Percentiles rank a stretch among this genome's conserved stretches.
These are phyloP conservation scores for Metschnikowia hibisci DNA, from an alignment of 805 yeast species.

Conservation along the genomic window DNA sequence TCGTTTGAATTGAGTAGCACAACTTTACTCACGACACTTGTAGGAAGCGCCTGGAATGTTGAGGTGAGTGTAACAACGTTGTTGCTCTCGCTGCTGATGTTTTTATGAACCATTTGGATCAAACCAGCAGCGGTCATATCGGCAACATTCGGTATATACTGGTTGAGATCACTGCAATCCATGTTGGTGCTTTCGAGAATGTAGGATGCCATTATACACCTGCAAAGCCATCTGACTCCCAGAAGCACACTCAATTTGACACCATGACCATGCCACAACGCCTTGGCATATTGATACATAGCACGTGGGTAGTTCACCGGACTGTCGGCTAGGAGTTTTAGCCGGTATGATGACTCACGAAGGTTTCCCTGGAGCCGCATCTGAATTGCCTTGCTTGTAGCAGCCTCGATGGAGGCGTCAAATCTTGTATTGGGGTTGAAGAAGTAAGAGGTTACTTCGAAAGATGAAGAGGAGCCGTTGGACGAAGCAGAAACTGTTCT, in stretches of 20 bases:
- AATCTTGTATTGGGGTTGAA: constrained; percentile 9
- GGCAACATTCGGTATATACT: constrained; percentile 24
- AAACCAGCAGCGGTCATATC: constrained; percentile 28
- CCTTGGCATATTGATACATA: constrained; percentile 64
- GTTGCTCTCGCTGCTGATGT: constrained; percentile 20
- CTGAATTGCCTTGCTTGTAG: constrained; percentile 44
- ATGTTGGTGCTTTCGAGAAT: constrained; percentile 12
- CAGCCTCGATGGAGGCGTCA: constrained; percentile 27
- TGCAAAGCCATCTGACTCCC: constrained; percentile 58
- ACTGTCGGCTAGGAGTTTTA: constrained; percentile 59
- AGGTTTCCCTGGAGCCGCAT: constrained; percentile 56
- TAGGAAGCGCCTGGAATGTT: constrained; percentile 22
- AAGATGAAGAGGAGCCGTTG: constrained; percentile 6
- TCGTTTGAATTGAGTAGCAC: constrained; percentile 28
- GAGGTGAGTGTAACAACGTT: constrained; percentile 28
- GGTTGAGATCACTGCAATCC: constrained; percentile 9
- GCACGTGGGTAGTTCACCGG: constrained; percentile 57
- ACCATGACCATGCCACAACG: constrained; percentile 67
- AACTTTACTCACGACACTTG: constrained; percentile 26
- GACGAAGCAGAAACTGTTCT: constrained; percentile 10
- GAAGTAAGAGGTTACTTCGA: constrained; percentile 5
- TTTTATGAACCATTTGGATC: constrained; percentile 23
- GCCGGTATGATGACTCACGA: constrained; percentile 65
- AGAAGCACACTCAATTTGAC: constrained; percentile 50
- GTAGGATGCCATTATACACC: constrained; percentile 32